phyloP scores from a whole-genome alignment of 106 monocot genomes.

The Dendrobium officinale region DNA sequence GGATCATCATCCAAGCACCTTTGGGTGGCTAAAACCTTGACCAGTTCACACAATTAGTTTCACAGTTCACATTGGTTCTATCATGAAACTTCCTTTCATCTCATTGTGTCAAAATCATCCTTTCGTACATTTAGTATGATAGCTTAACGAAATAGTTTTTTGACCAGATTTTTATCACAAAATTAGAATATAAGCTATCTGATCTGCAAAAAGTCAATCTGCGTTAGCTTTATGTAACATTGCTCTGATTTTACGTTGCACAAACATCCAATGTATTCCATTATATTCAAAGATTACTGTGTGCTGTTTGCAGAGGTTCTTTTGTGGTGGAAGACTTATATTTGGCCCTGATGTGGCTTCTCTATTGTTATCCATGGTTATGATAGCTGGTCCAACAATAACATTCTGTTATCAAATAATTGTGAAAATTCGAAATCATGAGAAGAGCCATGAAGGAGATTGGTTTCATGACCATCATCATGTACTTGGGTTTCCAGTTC shows the following conservation, averaged over 20 bases:
- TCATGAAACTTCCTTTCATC: neutral
- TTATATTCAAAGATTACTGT: neutral
- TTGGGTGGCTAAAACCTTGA: neutral
- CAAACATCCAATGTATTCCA: neutral
- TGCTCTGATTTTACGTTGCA: neutral
- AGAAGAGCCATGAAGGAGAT: slow-evolving; percentile 1
- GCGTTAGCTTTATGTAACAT: neutral
- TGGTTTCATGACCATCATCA: slow-evolving; percentile 2
- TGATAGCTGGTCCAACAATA: slow-evolving; percentile 58
- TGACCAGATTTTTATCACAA: neutral
- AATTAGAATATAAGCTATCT: neutral
- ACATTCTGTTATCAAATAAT: slow-evolving; percentile 45
- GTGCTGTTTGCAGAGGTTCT: slow-evolving; percentile 41
- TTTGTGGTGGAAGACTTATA: slow-evolving; percentile 72
- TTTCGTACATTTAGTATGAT: neutral
- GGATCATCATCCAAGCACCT: too few species aligned
- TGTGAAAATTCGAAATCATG: slow-evolving; percentile 19
- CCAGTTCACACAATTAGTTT: neutral
- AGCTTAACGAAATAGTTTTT: neutral
- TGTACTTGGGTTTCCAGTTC: slow-evolving; percentile 39
- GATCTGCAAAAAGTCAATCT: neutral
- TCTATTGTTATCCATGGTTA: slow-evolving; percentile 33
- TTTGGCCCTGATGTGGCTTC: slow-evolving; percentile 80
- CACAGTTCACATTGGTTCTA: neutral
- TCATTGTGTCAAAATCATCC: neutral